Evolutionary conservation across 2,329 filamentous ascomycete genomes (phyloP), one percentile per base, ranked within the genome.

Genomic region (Penicillium brevicompactum): DNA sequence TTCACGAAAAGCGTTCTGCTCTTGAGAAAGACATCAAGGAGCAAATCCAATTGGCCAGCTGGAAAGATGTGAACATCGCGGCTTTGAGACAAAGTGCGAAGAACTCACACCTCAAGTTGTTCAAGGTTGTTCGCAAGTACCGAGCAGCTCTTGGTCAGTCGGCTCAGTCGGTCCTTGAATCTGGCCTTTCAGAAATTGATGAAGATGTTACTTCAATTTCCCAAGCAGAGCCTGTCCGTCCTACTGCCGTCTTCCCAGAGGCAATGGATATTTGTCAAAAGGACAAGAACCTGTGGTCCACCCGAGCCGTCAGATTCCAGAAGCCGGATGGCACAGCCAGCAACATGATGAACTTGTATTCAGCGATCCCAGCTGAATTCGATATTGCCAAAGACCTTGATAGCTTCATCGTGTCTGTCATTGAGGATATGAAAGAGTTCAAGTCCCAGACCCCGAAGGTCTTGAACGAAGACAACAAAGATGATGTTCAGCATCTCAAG

Each of bases 11-110:
- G n/a, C 85, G 91, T 52, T 78, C 81, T 6, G 80, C 83, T 0
- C 81, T 97, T n/a, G 93, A 97, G 71, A 96, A 92, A 74, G 87
- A 91, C 54, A 91, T 97, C 82, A 93, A 89, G 70, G 90, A 97
- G 64, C 87, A 97, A n/a, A 83, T 99, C 14, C 85, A 96, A 49
- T 79, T 99, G 65, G 92, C 92, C 7, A 97, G 92, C 73, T 99
- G 95, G 95, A 97, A 96, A 72, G 94, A 99, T 65, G 96, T 91
- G 21, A 99, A 97, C 67, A 95, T 99, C 58, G 88, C 88, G 46
- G 90, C 91, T 1, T 78, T 99, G 14, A 85, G 88, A 62, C 92
- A 97, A 68, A 97, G 93, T 72, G 92, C 94, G 1, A 88, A 89
- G 65, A 88, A 88, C 57, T 97, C 92, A 18, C 94, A 99, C 69